A percentile compares a stretch with the other conserved stretches of the same genome.
Conservation (phyloP, 2,329 filamentous ascomycete species). For the Xylariaceae sp. region DNA sequence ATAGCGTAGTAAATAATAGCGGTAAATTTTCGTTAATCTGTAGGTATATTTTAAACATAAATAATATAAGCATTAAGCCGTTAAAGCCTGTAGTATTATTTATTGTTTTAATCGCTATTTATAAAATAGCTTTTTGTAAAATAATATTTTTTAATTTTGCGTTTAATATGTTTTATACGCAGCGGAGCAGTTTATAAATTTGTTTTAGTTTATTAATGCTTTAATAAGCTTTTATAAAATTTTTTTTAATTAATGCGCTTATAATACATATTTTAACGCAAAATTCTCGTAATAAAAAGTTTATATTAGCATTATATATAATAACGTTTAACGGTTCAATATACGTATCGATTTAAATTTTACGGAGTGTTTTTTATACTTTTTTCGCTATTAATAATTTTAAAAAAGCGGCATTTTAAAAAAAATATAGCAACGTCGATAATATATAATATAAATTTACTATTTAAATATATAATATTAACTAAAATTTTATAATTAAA, state of each 20-base stretch:
- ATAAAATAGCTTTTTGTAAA: no score
- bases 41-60: no score
- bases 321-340: no score
- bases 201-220: background rate
- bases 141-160: background rate
- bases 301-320: no score
- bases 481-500: slow-evolving; percentile 3
- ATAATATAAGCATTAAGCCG: background rate
- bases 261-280: background rate
- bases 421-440: background rate
- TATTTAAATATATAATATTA: slow-evolving; percentile 2
- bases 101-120: background rate
- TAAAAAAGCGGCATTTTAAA: background rate
- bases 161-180: background rate
- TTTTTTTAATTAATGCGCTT: background rate
- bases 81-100: background rate
- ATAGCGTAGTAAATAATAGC: background rate
- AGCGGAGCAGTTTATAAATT: background rate
- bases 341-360: background rate
- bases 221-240: no score
- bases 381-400: background rate
- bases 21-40: no score
- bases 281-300: background rate
- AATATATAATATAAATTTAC: background rate
- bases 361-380: background rate